Base-by-base conservation (phyloP, 2,329 filamentous ascomycete species). In the Cladosporium sp. region DNA sequence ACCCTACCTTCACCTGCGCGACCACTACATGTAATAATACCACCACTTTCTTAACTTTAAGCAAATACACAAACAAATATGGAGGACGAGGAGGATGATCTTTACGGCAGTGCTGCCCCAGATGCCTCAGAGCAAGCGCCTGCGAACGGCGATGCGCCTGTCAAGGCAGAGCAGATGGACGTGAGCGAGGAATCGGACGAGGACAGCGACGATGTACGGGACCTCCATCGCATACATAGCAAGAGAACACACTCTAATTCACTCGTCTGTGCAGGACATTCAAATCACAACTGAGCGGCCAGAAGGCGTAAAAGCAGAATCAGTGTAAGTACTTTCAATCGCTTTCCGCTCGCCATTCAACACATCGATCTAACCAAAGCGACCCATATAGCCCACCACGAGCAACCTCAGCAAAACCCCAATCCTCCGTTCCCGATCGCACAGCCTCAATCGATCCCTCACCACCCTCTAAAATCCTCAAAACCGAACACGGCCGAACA, bases 51-150 rank as follows among this genome's bases (percentile, higher is more conserved):
- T 0, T 20, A 17, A 42, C 37, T 35, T 19, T 28, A 20, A 20
- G 19, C 13, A 9, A 6, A 37, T n/a, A 54, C 25, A 17, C 39
- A 22, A 15, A 35, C 25, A n/a, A 57, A 12, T 19, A 80, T 80
- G 78, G 77, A 79, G 39, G 78, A 80, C 60, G 78, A 80, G 61
- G 78, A 80, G 58, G 78, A 80, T 61, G 78, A 80, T 69, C 75
- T 80, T 62, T 80, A 80, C 66, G 69, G 71, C 56, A 65, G 62
- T 22, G 58, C 55, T 24, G 19, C 44, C 47, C 48, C 60, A 9
- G 56, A 57, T 17, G 55, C 13, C 17, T 45, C 70, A 67, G 58
- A 62, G 24, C 56, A 67, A n/a, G 61, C 58, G 42, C 57, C 28
- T 65, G 58, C n/a, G 25, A 68, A 69, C 7, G 69, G 53, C 9